Base-by-base conservation (phyloP, 2,329 filamentous ascomycete species). In the Ophiocordyceps camponoti-rufipedis region DNA sequence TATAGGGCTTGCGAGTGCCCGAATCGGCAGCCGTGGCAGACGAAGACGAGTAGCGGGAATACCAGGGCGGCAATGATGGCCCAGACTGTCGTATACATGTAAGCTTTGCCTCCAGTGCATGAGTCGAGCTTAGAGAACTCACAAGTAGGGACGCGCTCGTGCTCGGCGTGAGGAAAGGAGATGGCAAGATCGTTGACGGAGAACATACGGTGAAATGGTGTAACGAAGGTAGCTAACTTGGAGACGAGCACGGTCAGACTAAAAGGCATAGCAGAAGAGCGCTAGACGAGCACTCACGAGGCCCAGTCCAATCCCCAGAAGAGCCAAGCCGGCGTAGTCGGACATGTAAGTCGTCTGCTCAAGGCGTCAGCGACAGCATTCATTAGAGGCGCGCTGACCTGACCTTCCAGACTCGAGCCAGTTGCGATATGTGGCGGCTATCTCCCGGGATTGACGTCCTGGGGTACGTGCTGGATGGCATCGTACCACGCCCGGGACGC, bases 201-300 rank as follows among this genome's bases (percentile, higher is more conserved):
- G 66, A 98, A 96, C 77, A 95, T 83, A 64, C 85, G 86, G 61
- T 96, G 87, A 60, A 96, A 96, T 0, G 91, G 91, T 49, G 81
- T 79, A 54, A 85, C 72, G 42, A 62, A 56, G 14, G 56, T 43
- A 28, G 53, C 52, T 43, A 56, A 55, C 61, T 62, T 16, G 14
- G 1, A 4, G 6, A 33, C n/a, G 18, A 28, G 45, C 28, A 16
- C 28, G 39, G 4, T 18, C 28, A 23, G 46, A 16, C 35, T 39
- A 2, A 3, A 23, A 23, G 5, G 23, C 5, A 23, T 23, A 23
- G 23, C 23, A 23, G 35, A 18, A 16, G 35, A 39, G 35, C 7
- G n/a, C 6, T 19, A 2, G 18, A 4, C n/a, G 35, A 39, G n/a
- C 2, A 58, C 64, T 50, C 56, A 81, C 76, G 47, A 79, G 54